Evolutionary conservation across 768 basidiomycete genomes (phyloP), one percentile per base, ranked within the genome.

Genomic region (Lyophyllum semitale): DNA sequence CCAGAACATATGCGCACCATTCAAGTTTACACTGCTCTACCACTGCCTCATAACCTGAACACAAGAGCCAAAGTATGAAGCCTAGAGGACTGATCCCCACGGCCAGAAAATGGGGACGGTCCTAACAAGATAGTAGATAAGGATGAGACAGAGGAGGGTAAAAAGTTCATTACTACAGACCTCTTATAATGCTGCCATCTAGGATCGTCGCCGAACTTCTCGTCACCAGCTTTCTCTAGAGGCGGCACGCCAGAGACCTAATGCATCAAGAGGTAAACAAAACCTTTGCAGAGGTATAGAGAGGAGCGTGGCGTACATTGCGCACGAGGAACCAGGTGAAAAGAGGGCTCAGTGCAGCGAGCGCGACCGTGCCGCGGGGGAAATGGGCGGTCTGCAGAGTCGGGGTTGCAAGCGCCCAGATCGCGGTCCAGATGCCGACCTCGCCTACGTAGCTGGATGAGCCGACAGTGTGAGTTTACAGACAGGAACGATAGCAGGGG

Each of bases 241-340:
- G 82, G 81, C 1, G 89, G 89, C n/a, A 91, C 82, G 17, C 88
- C 88, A 7, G 87, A 87, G 4, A 80, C 75, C 79, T 86, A 61
- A 51, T 17, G 60, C 8, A 51, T 46, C 23, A 37, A 15, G n/a
- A 23, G 20, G 41, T 9, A 26, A 38, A 46, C 27, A 42, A 26
- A 30, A 43, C 43, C 33, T 3, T 3, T 13, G 4, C 8, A 3
- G 13, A 35, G 33, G 6, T 22, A 29, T 17, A 42, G 8, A 18
- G 11, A 32, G 15, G 46, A 20, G 43, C n/a, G 43, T 22, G n/a
- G 64, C 77, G 25, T 51, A 84, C 84, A 59, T 81, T 76, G 56
- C 78, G 74, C 48, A 83, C 62, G n/a, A 90, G 66, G 54, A 80
- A 72, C 72, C 84, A 91, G 1, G 84, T 85, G 61, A 88, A 78